Evolutionary conservation across 1,139 yeast species (phyloP), one percentile per base, ranked within the genome.

Genomic region (Arxiozyma bovina): DNA sequence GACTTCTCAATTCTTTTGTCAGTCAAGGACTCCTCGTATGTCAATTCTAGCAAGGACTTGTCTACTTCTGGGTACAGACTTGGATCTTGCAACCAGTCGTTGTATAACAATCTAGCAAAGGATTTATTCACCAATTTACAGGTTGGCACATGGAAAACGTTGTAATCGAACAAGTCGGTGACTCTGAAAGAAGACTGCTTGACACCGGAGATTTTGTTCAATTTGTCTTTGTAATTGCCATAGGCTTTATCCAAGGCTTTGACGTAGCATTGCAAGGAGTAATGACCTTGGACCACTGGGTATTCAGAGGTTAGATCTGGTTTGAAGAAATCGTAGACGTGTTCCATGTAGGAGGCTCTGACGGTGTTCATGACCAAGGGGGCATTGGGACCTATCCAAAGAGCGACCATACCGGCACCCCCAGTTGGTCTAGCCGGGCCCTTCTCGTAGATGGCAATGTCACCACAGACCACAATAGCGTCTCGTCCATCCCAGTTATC

Each of bases 361-460:
- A 83, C 80, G 53, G 85, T 74, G 67, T 93, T 98, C 66, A 94
- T 83, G 50, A 88, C 97, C 65, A 94, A 80, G 62, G 99, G 99
- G 48, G 99, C 98, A 69, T 94, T 96, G 54, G 98, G 96, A 53
- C 99, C 99, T 68, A 94, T 87, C 72, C 87, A 82, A 70, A 94
- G 68, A 52, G 99, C 99, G 57, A 93, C 95, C 54, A 96, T 81
- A 68, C 99, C 99, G 57, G 96, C 98, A 75, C 99, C 99, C 71
- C 99, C 99, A 57, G 99, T 93, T 67, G 99, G 99, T 78, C 99
- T 85, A 55, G 99, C 99, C 51, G 95, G 86, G 71, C 99, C 99
- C 75, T 91, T 82, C 65, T 93, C 90, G 74, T 94, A 94, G 65
- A 94, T 86, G 69, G 99, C 99, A 71, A 94, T 93, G 73, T 94